These are phyloP conservation scores for Naematelia encephala DNA, from an alignment of 768 basidiomycete genomes.

Conservation along the genomic window DNA sequence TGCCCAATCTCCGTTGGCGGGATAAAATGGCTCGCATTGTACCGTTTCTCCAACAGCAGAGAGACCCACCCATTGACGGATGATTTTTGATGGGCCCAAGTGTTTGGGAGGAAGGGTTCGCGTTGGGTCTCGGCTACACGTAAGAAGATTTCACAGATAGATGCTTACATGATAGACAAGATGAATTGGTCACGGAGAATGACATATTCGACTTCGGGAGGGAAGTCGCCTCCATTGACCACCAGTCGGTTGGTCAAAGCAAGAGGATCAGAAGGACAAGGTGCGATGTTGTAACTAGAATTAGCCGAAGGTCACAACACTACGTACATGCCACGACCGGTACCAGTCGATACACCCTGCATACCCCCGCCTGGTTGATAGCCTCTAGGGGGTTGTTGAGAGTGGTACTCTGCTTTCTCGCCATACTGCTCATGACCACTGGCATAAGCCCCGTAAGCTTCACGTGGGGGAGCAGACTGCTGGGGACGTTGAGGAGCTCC, in stretches of 20 bases:
- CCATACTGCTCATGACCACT: conserved; percentile 22
- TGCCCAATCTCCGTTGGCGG: conserved; percentile 50
- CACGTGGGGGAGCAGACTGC: conserved; percentile 1
- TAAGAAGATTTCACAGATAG: conserved; percentile 3
- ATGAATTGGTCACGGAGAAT: conserved; percentile 69
- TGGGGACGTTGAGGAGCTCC: conserved; percentile 12
- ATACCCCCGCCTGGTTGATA: conserved; percentile 13
- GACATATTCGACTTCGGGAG: conserved; percentile 64
- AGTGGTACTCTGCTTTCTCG: conserved; percentile 34
- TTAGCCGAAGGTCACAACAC: not conserved
- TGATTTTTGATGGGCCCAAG: conserved; percentile 72
- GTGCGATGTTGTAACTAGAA: conserved; percentile 54
- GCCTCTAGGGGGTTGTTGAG: conserved; percentile 7
- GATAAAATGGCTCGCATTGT: conserved; percentile 63
- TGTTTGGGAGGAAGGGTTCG: conserved; percentile 64
- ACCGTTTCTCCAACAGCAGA: conserved; percentile 73
- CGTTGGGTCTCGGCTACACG: conserved; percentile 70
- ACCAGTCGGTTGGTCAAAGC: conserved; percentile 79
- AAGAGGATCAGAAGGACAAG: conserved; percentile 63
- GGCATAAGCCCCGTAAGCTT: conserved; percentile 8
- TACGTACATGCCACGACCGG: conserved; percentile 33
- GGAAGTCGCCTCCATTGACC: conserved; percentile 74
- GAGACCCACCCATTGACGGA: conserved; percentile 86
- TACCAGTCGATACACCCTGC: conserved; percentile 11
- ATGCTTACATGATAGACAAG: conserved; percentile 66